These are phyloP conservation scores for Fusarium domesticum DNA, from an alignment of 2,329 filamentous ascomycete species.

Conservation along the genomic window DNA sequence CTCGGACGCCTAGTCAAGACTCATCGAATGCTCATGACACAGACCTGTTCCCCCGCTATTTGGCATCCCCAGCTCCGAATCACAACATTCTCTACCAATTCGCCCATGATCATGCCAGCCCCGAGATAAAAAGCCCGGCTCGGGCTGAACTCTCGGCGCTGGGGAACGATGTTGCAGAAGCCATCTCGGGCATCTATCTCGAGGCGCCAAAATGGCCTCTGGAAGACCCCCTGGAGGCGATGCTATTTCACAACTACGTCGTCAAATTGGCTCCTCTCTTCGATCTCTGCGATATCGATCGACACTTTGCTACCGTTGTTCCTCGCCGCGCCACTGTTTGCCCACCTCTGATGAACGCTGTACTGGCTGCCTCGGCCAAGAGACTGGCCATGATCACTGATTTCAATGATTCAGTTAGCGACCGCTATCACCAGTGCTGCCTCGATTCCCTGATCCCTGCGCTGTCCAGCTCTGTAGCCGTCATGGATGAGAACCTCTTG, in stretches of 20 bases:
- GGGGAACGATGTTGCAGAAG: constrained; percentile 14
- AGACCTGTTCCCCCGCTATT: constrained; percentile 8
- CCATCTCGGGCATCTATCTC: constrained; percentile 24
- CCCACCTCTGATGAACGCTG: constrained; percentile 29
- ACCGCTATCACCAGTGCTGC: constrained; percentile 30
- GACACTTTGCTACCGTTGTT: constrained; percentile 30
- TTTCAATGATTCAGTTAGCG: constrained; percentile 24
- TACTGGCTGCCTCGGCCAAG: constrained; percentile 30
- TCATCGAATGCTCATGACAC: constrained; percentile 8
- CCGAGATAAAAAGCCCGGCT: constrained; percentile 11
- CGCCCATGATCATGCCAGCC: constrained; percentile 4
- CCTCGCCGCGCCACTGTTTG: constrained; percentile 27
- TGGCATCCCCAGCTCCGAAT: constrained; percentile 1
- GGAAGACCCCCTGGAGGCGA: constrained; percentile 26
- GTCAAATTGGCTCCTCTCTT: constrained; percentile 28
- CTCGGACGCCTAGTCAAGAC: constrained; percentile 15
- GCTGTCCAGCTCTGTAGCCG: constrained; percentile 23
- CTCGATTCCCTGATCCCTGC: constrained; percentile 29
- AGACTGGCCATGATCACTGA: constrained; percentile 20
- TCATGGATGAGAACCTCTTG: constrained; percentile 31
- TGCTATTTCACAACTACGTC: constrained; percentile 29
- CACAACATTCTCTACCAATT: constrained; percentile 7
- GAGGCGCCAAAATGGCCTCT: constrained; percentile 23
- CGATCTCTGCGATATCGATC: constrained; percentile 29
- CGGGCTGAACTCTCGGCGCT: constrained; percentile 7